Evolutionary conservation across 75 land plant genomes (phyloP), one percentile per base, ranked within the genome.

Genomic region (Chamaecyparis obtusa): DNA sequence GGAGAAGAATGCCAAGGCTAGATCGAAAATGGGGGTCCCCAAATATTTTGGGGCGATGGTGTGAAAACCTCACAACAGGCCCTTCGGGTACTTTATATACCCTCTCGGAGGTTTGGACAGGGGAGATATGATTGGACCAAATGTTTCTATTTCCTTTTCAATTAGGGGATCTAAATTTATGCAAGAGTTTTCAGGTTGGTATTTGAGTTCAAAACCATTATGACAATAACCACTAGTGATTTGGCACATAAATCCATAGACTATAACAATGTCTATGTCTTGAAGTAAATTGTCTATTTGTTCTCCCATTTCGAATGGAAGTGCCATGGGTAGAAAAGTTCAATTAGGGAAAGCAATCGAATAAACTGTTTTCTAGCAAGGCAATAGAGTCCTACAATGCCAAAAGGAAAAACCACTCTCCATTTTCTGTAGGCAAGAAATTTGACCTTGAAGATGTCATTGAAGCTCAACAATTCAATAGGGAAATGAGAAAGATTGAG

Each of bases 401-500:
- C 4, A 86, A 87, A 32, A 49, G 80, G 55, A 84, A 87, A 35
- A 84, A 67, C 19, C 27, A 67, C 32, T 67, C 67, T 82, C 46
- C 89, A 48, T 48, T 83, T 90, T 16, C 76, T 3, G 43, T 86
- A 5, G 93, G 93, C 17, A 87, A 87, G 32, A 93, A 88, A 89
- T 98, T 98, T 89, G 94, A 94, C 16, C 91, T 98, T 15, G 90
- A 93, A 83, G 94, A 97, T 90, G 92, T 97, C 8, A 92, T 98
- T 44, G 99, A 98, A 84, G 94, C 99, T 48, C 99, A 97, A 86
- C 99, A 98, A 74, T 97, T 98, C 86, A 96, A 98, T 88, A 88
- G 92, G 35, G 92, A 97, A 49, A 98, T 98, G 99, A 97, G 97
- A 84, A 90, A 89, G 87, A 88, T 95, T 64, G 96, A 94, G 89